Evolutionary conservation across 2,329 filamentous ascomycete species (phyloP), one percentile per base, ranked within the genome.

Genomic region (Alternaria conjuncta): DNA sequence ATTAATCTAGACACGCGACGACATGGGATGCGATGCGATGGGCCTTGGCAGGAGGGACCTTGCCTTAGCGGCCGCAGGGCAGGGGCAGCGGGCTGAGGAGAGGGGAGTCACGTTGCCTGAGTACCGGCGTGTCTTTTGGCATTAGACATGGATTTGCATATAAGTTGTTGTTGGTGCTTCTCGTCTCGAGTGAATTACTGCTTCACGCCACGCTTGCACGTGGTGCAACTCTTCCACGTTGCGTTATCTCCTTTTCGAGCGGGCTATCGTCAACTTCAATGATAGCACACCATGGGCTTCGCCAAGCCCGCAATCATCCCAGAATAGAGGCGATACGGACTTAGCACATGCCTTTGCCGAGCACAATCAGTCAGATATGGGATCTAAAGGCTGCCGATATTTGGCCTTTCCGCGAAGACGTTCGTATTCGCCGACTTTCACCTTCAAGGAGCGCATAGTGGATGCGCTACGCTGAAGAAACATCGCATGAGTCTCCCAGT

Each of bases 31-130:
- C 51, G 57, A 63, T 62, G 58, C 65, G 46, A 64, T 64, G 21
- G 61, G 63, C 30, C 65, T 66, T 68, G 63, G 67, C 67, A 55
- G 51, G 49, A 62, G 57, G 58, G 55, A 62, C 62, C 65, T 69
- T 67, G 67, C 65, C 47, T 64, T 64, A 64, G 64, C 53, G 64
- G 56, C 50, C 54, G 55, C 32, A 49, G 50, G 36, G 41, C 45
- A 57, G 23, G 36, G 43, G 47, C 47, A 43, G 51, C 55, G 49
- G 41, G 43, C 46, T 18, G n/a, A 26, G 32, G 55, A 20, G 23
- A 25, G 30, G 13, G 15, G n/a, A 26, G 23, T 60, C 53, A 30
- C 53, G 12, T 53, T 49, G 13, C 18, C 20, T 25, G 30, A 54
- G 49, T 20, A 53, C 51, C 46, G 43, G 23, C 12, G 43, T 43